These are phyloP conservation scores for Postia placenta DNA, from an alignment of 768 basidiomycete genomes.

Conservation along the genomic window DNA sequence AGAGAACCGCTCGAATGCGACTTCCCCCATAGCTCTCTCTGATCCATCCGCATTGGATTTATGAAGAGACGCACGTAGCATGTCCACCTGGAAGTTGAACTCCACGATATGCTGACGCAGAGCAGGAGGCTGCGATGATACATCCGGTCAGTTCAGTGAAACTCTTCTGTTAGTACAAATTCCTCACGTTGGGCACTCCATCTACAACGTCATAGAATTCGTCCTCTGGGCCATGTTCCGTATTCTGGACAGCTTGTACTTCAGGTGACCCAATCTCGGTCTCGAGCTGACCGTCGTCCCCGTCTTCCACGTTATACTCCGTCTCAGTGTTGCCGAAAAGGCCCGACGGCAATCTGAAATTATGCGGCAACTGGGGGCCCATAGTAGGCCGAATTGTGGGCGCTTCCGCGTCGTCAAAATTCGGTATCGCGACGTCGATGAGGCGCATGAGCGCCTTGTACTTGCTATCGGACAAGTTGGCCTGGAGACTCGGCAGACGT, in stretches of 20 bases:
- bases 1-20: constrained; percentile 73
- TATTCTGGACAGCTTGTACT: constrained; percentile 30
- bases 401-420: constrained; percentile 36
- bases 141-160: background rate
- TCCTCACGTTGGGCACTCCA: constrained; percentile 38
- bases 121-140: constrained; percentile 32
- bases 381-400: background rate
- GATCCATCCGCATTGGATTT: constrained; percentile 54
- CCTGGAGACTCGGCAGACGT: constrained; percentile 76
- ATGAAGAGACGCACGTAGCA: constrained; percentile 71
- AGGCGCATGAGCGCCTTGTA: constrained; percentile 91
- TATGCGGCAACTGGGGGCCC: constrained; percentile 17
- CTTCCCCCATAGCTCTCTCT: constrained; percentile 74
- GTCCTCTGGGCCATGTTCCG: constrained; percentile 37
- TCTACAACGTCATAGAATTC: constrained; percentile 72
- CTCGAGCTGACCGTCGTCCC: constrained; percentile 36
- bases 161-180: background rate
- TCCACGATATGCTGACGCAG: constrained; percentile 68
- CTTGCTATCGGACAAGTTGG: constrained; percentile 88
- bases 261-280: constrained; percentile 16
- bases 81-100: constrained; percentile 82
- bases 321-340: constrained; percentile 48
- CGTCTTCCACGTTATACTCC: constrained; percentile 69
- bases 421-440: constrained; percentile 85
- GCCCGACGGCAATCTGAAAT: constrained; percentile 47